Percentiles rank a stretch among this genome's conserved stretches.
These are phyloP conservation scores for Epichloe baconii DNA, from an alignment of 2,329 filamentous ascomycete species.

Conservation along the genomic window DNA sequence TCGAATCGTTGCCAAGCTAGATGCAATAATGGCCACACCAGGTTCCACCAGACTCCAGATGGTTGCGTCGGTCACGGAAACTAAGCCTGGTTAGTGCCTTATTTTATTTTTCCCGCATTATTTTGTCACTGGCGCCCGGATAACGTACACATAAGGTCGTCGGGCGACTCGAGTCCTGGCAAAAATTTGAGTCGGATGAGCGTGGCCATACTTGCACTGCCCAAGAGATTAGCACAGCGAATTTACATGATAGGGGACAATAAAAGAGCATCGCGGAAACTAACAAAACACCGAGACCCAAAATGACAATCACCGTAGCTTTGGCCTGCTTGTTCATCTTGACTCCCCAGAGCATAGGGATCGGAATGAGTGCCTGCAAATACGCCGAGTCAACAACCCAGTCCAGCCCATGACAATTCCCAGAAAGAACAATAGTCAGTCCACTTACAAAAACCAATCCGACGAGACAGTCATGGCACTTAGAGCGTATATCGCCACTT, in stretches of 20 bases:
- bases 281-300: constrained; percentile 35
- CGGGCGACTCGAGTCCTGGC: constrained; percentile 27
- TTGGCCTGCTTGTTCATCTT: constrained; percentile 40
- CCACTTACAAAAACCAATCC: constrained; percentile 36
- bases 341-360: constrained; percentile 41
- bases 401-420: neutral
- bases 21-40: constrained; percentile 40
- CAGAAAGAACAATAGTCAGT: neutral
- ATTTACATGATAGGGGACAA: constrained; percentile 6
- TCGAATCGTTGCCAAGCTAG: constrained; percentile 40
- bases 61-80: constrained; percentile 36
- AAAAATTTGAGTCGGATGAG: constrained; percentile 38
- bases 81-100: constrained; percentile 17
- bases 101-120: neutral
- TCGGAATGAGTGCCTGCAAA: constrained; percentile 33
- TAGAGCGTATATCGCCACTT: constrained; percentile 36
- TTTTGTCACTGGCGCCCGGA: neutral
- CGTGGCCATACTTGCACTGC: constrained; percentile 39
- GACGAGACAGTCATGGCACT: constrained; percentile 38
- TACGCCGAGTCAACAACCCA: neutral
- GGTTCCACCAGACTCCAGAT: constrained; percentile 46
- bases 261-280: constrained; percentile 9
- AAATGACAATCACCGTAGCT: constrained; percentile 34
- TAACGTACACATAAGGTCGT: constrained; percentile 35
- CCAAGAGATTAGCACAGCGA: neutral